Evolutionary conservation across 139 green algal genomes (phyloP).

Genomic region (Chlamydomonas asymmetrica): DNA sequence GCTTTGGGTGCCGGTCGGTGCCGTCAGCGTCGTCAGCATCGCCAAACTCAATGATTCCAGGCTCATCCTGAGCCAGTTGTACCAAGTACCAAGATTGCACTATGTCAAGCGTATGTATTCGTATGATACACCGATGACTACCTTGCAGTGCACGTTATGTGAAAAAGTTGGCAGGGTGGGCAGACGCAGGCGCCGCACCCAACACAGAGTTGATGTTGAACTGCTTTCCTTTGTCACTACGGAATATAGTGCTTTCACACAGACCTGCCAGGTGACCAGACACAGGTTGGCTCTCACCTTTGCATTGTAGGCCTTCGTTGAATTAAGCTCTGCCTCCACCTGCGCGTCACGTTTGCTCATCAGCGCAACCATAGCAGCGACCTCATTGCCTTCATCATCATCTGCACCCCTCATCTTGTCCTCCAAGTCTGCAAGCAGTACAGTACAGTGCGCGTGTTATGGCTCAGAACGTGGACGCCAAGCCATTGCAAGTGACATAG

Average conservation of each 20-base stretch:
- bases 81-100: not conserved
- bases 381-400: conserved; percentile 24
- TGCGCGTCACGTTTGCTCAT: conserved; percentile 4
- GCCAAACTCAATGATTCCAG: conserved; percentile 21
- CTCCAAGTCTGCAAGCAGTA: too few species aligned
- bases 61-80: not conserved
- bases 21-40: not conserved
- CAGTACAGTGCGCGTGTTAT: too few species aligned
- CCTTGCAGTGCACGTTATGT: not conserved
- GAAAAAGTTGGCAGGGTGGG: not conserved
- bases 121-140: not conserved
- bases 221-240: not conserved
- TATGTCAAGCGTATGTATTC: not conserved
- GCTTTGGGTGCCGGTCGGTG: not conserved
- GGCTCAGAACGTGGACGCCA: too few species aligned
- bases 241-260: not conserved
- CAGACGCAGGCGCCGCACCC: too few species aligned
- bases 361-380: conserved; percentile 21
- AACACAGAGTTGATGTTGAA: too few species aligned
- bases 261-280: not conserved
- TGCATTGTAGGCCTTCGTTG: not conserved
- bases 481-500: too few species aligned
- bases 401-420: conserved; percentile 21
- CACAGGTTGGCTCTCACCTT: not conserved
- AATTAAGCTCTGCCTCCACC: conserved; percentile 12